phyloP scores from a whole-genome alignment of 1,284 basidiomycete genomes.

The Tremellales sp. region DNA sequence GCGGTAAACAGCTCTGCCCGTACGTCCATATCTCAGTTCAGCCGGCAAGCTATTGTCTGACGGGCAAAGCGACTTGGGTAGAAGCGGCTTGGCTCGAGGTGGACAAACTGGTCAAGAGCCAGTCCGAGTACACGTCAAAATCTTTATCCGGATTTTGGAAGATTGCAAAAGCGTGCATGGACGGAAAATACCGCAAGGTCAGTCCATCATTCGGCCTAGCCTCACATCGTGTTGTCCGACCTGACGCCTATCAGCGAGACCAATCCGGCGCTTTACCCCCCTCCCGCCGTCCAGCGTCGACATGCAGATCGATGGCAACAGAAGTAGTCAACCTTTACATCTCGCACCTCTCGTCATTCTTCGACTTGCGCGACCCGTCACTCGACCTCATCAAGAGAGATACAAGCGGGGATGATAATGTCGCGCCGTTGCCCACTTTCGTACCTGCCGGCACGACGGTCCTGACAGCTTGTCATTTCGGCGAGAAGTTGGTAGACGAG shows the following conservation, averaged over 20 bases:
- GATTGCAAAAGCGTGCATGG: slow-evolving; percentile 83
- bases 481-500: slow-evolving; percentile 74
- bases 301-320: slow-evolving; percentile 83
- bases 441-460: slow-evolving; percentile 75
- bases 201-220: slow-evolving; percentile 4
- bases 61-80: slow-evolving; percentile 19
- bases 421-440: slow-evolving; percentile 57
- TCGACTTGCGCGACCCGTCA: slow-evolving; percentile 74
- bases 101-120: slow-evolving; percentile 56
- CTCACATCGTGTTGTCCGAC: slow-evolving; percentile 1
- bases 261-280: slow-evolving; percentile 21
- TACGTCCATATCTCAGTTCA: slow-evolving; percentile 46
- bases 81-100: slow-evolving; percentile 78
- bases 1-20: slow-evolving; percentile 53
- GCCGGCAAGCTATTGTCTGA: slow-evolving; percentile 9
- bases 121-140: slow-evolving; percentile 53
- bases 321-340: slow-evolving; percentile 88
- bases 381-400: too few relatives aligned
- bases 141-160: slow-evolving; percentile 90
- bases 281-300: slow-evolving; percentile 65
- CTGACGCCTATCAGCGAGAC: slow-evolving; percentile 24
- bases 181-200: slow-evolving; percentile 84
- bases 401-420: slow-evolving; percentile 55
- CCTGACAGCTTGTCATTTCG: slow-evolving; percentile 74
- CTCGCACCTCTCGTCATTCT: slow-evolving; percentile 80